Base-by-base conservation (phyloP, 257 asterid genomes). In the Pogostemon cablin region DNA sequence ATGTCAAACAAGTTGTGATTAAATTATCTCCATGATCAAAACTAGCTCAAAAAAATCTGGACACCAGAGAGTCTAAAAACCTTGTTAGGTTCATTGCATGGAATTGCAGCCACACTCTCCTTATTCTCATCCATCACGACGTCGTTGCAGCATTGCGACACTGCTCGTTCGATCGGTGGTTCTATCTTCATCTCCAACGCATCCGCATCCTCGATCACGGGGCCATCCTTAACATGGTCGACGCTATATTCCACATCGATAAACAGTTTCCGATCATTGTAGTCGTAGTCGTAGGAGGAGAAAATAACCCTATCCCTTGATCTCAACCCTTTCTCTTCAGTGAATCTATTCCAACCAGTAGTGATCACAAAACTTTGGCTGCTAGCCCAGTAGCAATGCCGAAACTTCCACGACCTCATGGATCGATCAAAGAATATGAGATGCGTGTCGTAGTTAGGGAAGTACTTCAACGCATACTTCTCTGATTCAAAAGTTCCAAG, bases 321-420 rank as follows among this genome's bases (percentile, higher is more conserved):
- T 17, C 39, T 82, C 43, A 92, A 15, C 7, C 78, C 74, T 47
- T 86, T 88, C 0, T 78, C 93, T 44, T 68, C 84, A 0, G 83
- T 92, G 62, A 86, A 90, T 2, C 77, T 64, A 42, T 80, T 80
- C 73, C 98, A 90, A 0, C 98, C 97, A 62, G 83, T 77, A 0
- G 97, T 88, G 77, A 92, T 86, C 37, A 82, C 95, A 20, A 71
- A 88, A 37, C 95, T 92, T 34, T 86, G 93, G 77, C 97, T 90
- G 12, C 96, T 92, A 68, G 75, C 81, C 89, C 97, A 92, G 20
- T 85, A 90, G 11, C 96, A 86, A 35, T 84, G 85, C 0, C 90
- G 78, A 9, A 92, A 88, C 64, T 77, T 84, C 98, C 97, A 90
- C 2, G 77, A 54, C 72, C 69, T 78, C 85, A 71, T 86, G 11